phyloP scores from a whole-genome alignment of 164 flowering plant genomes.

The Vitis cinerea region DNA sequence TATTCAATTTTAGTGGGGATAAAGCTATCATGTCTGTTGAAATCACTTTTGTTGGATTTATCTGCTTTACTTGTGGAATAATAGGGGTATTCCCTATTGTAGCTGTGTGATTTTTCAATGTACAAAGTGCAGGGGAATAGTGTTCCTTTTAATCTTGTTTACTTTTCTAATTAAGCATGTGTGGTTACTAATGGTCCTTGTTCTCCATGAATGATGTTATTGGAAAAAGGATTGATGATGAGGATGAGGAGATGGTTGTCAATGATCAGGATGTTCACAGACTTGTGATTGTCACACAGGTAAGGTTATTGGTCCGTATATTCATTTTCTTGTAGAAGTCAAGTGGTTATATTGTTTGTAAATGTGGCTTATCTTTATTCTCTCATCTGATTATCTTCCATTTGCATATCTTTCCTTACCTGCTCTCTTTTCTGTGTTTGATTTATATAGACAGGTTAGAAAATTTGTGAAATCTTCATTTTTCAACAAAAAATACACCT shows the following conservation, averaged over 20 bases:
- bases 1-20: no score
- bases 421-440: background rate
- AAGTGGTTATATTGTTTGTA: background rate
- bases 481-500: no score
- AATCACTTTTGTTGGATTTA: no score
- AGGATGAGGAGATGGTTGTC: constrained; percentile 69
- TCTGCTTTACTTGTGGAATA: no score
- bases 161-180: background rate
- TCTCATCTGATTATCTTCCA: background rate
- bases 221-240: constrained; percentile 63
- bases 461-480: no score
- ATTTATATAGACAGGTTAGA: background rate
- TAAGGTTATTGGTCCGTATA: constrained; percentile 15
- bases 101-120: background rate
- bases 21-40: no score
- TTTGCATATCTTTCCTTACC: background rate
- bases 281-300: constrained; percentile 95
- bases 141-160: background rate
- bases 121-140: no score
- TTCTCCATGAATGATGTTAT: constrained; percentile 3
- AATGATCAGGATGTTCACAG: constrained; percentile 81
- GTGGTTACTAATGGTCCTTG: constrained; percentile 3
- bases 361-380: background rate
- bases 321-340: background rate
- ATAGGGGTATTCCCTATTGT: background rate